These are phyloP conservation scores for Scheffersomyces cryptocercus DNA, from an alignment of 1,139 yeast genomes.

Conservation along the genomic window DNA sequence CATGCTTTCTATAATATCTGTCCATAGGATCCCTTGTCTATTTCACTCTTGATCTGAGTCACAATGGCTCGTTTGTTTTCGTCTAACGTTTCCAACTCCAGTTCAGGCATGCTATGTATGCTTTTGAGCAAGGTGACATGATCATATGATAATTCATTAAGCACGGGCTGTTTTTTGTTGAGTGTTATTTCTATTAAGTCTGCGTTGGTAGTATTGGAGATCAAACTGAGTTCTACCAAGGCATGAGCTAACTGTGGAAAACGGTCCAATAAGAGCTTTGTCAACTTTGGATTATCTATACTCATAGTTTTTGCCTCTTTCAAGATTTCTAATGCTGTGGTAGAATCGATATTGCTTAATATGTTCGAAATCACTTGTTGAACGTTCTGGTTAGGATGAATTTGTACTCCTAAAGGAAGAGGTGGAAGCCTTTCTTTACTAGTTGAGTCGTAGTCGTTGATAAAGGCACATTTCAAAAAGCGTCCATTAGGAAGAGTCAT, in stretches of 20 bases:
- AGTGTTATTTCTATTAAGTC: slow-evolving; percentile 50
- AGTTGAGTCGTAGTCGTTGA: slow-evolving; percentile 38
- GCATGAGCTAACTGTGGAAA: slow-evolving; percentile 84
- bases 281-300: slow-evolving; percentile 59
- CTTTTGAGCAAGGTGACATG: slow-evolving; percentile 54
- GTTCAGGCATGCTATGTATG: slow-evolving; percentile 62
- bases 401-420: slow-evolving; percentile 51
- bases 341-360: slow-evolving; percentile 57
- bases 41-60: slow-evolving; percentile 40
- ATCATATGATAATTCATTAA: slow-evolving; percentile 48
- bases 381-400: slow-evolving; percentile 54
- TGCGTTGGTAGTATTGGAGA: slow-evolving; percentile 59
- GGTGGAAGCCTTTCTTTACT: slow-evolving; percentile 33
- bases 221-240: slow-evolving; percentile 70
- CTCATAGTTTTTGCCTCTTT: slow-evolving; percentile 68
- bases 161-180: slow-evolving; percentile 32
- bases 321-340: slow-evolving; percentile 55
- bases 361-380: slow-evolving; percentile 64
- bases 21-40: slow-evolving; percentile 50
- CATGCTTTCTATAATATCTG: slow-evolving; percentile 6
- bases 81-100: slow-evolving; percentile 62
- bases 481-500: slow-evolving; percentile 72
- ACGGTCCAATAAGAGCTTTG: slow-evolving; percentile 61
- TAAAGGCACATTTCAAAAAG: slow-evolving; percentile 69
- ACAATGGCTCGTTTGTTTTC: slow-evolving; percentile 52